These are phyloP conservation scores for Hymenoscyphus fructigenus DNA, from an alignment of 2,329 filamentous ascomycete genomes.

Conservation along the genomic window DNA sequence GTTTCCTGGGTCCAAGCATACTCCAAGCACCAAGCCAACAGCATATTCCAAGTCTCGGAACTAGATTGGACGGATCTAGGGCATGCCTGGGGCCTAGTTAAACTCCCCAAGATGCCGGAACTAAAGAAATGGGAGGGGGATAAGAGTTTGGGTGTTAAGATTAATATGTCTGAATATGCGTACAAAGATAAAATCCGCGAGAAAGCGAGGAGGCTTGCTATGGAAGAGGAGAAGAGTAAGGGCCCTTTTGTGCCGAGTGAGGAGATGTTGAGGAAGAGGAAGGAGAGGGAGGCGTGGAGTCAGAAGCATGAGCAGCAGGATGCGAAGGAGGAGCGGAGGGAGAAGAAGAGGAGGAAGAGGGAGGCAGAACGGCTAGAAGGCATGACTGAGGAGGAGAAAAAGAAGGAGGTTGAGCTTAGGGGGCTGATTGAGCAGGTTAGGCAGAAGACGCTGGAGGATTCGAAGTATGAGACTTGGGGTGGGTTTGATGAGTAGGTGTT, in stretches of 20 bases:
- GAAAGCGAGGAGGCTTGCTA: slow-evolving; percentile 57
- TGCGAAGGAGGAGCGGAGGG: slow-evolving; percentile 58
- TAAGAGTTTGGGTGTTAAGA: slow-evolving; percentile 57
- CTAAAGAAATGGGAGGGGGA: slow-evolving; percentile 71
- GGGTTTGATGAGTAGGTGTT: slow-evolving; percentile 35
- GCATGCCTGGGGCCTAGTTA: slow-evolving; percentile 80
- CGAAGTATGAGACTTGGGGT: slow-evolving; percentile 38
- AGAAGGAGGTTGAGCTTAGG: slow-evolving; percentile 61
- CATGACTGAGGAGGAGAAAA: slow-evolving; percentile 71
- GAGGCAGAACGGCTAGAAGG: slow-evolving; percentile 61
- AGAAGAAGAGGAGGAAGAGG: slow-evolving; percentile 62
- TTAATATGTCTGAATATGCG: slow-evolving; percentile 66
- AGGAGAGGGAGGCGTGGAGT: slow-evolving; percentile 71
- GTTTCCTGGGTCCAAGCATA: slow-evolving; percentile 93
- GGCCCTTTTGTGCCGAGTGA: slow-evolving; percentile 40
- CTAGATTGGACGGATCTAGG: slow-evolving; percentile 84
- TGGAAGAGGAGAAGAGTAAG: slow-evolving; percentile 50
- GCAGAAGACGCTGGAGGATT: slow-evolving; percentile 43
- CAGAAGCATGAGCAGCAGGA: slow-evolving; percentile 66
- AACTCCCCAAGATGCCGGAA: slow-evolving; percentile 93
- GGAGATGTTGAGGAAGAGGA: slow-evolving; percentile 53
- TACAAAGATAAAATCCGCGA: slow-evolving; percentile 75
- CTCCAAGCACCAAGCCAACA: slow-evolving; percentile 83
- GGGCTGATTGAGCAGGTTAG: slow-evolving; percentile 65
- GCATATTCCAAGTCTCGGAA: slow-evolving; percentile 82